Conservation (phyloP, 495 filamentous ascomycete species). For the Achaetomiella virescens region DNA sequence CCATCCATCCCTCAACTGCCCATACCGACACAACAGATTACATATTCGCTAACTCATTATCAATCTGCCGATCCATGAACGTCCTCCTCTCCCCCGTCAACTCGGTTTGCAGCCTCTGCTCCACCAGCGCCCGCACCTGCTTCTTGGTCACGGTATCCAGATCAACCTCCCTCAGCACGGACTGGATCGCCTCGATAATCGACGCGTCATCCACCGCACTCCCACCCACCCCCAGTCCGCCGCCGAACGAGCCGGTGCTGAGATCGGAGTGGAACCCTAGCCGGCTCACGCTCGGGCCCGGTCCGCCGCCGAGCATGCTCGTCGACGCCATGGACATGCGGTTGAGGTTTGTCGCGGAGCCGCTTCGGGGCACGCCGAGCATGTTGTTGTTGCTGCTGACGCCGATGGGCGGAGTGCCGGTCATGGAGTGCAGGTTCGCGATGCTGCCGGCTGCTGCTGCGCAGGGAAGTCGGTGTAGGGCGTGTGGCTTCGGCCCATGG, state of each 20-base stretch:
- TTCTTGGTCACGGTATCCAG: conserved; percentile 97
- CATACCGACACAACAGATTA: conserved; percentile 31
- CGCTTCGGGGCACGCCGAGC: conserved; percentile 29
- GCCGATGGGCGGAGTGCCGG: conserved; percentile 43
- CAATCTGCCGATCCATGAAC: conserved; percentile 88
- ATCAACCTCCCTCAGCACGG: conserved; percentile 82
- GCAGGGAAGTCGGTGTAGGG: conserved; percentile 47
- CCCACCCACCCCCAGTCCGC: conserved; percentile 40
- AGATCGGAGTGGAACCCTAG: conserved; percentile 35
- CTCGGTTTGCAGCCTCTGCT: conserved; percentile 85
- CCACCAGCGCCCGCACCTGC: conserved; percentile 85
- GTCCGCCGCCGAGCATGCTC: conserved; percentile 12
- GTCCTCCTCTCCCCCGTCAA: conserved; percentile 71
- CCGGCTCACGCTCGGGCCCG: conserved; percentile 32
- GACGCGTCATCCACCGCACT: conserved; percentile 56
- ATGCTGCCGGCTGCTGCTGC: conserved; percentile 22
- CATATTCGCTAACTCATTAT: conserved; percentile 91
- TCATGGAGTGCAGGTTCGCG: conserved; percentile 30
- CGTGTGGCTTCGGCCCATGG: conserved; percentile 37
- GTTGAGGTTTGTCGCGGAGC: conserved; percentile 22
- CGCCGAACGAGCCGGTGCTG: conserved; percentile 55
- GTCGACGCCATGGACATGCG: conserved; percentile 39
- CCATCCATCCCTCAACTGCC: not conserved
- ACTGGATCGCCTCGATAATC: conserved; percentile 78
- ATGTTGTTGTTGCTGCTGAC: too few relatives aligned